These are phyloP conservation scores for Fusarium sp. DNA, from an alignment of 2,329 filamentous ascomycete genomes.

Conservation along the genomic window DNA sequence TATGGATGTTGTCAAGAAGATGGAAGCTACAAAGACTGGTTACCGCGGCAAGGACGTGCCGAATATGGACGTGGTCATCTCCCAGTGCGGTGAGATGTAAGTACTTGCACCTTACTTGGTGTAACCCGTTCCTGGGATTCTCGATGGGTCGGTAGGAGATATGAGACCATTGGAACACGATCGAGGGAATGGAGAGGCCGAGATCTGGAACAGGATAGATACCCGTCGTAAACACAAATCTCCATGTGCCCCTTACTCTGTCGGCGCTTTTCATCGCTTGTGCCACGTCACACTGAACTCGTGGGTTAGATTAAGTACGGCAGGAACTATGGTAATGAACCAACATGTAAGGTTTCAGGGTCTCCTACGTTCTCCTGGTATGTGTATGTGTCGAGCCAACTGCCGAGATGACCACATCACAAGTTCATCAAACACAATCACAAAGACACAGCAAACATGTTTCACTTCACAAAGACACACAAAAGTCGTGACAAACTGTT, in stretches of 20 bases:
- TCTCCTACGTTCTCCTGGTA: neutral
- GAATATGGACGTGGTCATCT: conserved; percentile 83
- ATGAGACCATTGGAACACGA: neutral
- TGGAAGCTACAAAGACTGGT: conserved; percentile 89
- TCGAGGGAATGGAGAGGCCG: conserved; percentile 9
- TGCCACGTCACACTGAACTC: conserved; percentile 22
- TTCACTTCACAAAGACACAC: conserved; percentile 15
- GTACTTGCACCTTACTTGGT: neutral
- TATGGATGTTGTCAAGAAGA: conserved; percentile 90
- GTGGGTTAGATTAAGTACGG: conserved; percentile 6
- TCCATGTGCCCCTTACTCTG: conserved; percentile 16
- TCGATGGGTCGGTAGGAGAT: neutral
- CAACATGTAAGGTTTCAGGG: neutral
- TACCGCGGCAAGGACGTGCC: conserved; percentile 80
- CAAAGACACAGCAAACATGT: conserved; percentile 7
- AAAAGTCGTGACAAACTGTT: conserved; percentile 18
- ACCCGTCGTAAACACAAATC: conserved; percentile 32
- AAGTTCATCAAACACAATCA: conserved; percentile 2
- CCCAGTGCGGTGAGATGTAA: conserved; percentile 94
- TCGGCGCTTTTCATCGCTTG: conserved; percentile 33
- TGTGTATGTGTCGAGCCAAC: neutral
- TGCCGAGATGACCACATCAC: neutral
- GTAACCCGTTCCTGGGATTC: neutral
- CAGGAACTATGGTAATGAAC: neutral
- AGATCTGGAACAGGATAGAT: conserved; percentile 33